Percentiles rank a stretch among this genome's conserved stretches.
phyloP scores from a whole-genome alignment of 225 moss, liverwort and hornwort genomes.

The Rhytidiadelphus loreus region DNA sequence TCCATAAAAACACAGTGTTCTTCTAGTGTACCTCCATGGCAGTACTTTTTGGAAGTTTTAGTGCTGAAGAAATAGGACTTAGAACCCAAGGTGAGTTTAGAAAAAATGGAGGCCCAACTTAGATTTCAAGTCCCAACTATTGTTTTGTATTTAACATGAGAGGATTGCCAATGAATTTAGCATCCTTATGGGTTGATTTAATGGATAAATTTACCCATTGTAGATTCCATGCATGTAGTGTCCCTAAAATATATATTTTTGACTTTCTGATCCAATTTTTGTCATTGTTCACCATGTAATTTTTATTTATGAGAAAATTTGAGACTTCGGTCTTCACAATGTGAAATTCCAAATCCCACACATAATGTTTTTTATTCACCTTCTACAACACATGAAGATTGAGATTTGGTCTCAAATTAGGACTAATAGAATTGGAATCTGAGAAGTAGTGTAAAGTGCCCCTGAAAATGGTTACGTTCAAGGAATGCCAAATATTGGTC shows the following conservation, averaged over 20 bases:
- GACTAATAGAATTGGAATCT: not conserved
- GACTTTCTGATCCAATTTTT: not conserved
- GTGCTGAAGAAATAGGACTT: not conserved
- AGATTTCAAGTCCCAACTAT: not conserved
- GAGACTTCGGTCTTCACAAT: accelerated
- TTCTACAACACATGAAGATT: not conserved
- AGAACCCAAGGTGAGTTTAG: accelerated
- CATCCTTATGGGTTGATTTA: not conserved
- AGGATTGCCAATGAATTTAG: not conserved
- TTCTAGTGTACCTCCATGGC: accelerated
- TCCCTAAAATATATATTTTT: accelerated
- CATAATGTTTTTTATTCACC: not conserved
- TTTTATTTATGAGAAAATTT: not conserved
- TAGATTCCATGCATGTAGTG: not conserved
- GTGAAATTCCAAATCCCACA: not conserved
- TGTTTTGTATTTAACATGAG: not conserved
- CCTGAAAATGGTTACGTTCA: not conserved
- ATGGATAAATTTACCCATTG: not conserved
- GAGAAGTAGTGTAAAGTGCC: not conserved
- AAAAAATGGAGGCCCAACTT: not conserved
- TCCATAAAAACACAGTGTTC: too few species aligned
- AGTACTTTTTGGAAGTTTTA: not conserved
- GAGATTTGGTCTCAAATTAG: accelerated
- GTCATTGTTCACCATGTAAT: not conserved
- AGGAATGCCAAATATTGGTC: not conserved